phyloP scores from a whole-genome alignment of 176 grass and related monocot genomes.

The Ananas comosus region DNA sequence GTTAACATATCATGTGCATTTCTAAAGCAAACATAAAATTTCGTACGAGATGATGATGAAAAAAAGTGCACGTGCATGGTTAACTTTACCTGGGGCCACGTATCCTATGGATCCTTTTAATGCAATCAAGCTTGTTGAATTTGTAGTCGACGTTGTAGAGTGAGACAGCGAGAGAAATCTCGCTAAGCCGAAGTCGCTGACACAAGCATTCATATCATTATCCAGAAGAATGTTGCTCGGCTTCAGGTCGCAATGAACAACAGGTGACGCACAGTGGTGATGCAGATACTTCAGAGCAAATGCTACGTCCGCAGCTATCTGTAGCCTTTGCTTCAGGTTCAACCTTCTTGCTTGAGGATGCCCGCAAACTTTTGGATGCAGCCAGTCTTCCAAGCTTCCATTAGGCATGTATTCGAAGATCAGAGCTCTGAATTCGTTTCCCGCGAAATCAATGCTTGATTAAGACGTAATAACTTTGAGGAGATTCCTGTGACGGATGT shows the following conservation, averaged over 20 bases:
- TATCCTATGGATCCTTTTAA: slow-evolving; percentile 18
- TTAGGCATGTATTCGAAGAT: too few relatives aligned
- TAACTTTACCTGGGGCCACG: slow-evolving; percentile 11
- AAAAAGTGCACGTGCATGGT: not conserved
- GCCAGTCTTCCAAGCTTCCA: slow-evolving; percentile 40
- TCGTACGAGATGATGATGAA: too few relatives aligned
- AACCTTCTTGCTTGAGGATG: not conserved
- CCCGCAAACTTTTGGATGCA: slow-evolving; percentile 5
- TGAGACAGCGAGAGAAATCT: not conserved
- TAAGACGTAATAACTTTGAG: slow-evolving; percentile 30
- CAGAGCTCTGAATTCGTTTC: slow-evolving; percentile 35
- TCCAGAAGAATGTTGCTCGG: slow-evolving; percentile 23
- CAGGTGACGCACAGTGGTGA: not conserved
- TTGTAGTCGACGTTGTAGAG: not conserved
- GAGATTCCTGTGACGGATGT: slow-evolving; percentile 36
- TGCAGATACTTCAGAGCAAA: slow-evolving; percentile 13
- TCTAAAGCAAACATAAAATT: too few relatives aligned
- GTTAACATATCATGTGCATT: too few relatives aligned
- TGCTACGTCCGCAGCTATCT: slow-evolving; percentile 1
- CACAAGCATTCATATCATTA: slow-evolving; percentile 7
- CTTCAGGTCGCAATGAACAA: slow-evolving; percentile 16
- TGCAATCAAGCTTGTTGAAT: not conserved
- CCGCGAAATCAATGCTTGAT: slow-evolving; percentile 16
- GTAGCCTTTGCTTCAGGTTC: not conserved
- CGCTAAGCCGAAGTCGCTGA: slow-evolving; percentile 19